Base-by-base conservation (phyloP, 495 filamentous ascomycete species). In the Lophiotrema nucula region DNA sequence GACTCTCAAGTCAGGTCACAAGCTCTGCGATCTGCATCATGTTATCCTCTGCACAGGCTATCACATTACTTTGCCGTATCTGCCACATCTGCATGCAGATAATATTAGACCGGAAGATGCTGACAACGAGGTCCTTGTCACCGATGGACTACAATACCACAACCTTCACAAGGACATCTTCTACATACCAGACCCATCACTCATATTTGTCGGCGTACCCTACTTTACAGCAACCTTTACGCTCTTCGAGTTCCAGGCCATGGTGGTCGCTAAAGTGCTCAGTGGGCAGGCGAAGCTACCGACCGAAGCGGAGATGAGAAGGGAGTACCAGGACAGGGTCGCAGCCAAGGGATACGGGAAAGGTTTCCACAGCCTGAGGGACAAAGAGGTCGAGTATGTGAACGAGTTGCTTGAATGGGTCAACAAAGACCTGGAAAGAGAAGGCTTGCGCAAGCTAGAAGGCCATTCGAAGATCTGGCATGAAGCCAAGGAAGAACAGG, bases 151-250 rank as follows among this genome's bases (percentile, higher is more conserved):
- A 2, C 83, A 82, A 64, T 65, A 83, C n/a, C 83, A 87, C 64
- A 88, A 89, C 61, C 59, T 88, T 3, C 80, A 87, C 69, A 79
- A 80, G 37, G 83, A 88, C 56, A 80, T 87, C 2, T 86, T 86
- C 63, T 88, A 84, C 60, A 86, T 86, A 39, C 75, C 78, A 0
- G 83, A 87, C 49, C 82, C 84, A 0, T 79, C 82, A 0, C 64
- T 88, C 13, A 76, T 75, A 0, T 86, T 88, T 59, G 70, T 88
- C 6, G 84, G 84, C 0, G 74, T 84, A 0, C 78, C 83, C 0
- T 83, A 81, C 65, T 77, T 83, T 42, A 79, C 79, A 0, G 81
- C 81, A 0, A 83, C 83, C 0, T 88, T 87, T 54, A 79, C 83
- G 0, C 70, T 85, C 6, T 86, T 85, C 47, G 84, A 88, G 58